Percentiles rank a stretch among this genome's conserved stretches.
Evolutionary conservation across 2,329 filamentous ascomycete genomes (phyloP).

Genomic region (Trichoderma citrinoviride): DNA sequence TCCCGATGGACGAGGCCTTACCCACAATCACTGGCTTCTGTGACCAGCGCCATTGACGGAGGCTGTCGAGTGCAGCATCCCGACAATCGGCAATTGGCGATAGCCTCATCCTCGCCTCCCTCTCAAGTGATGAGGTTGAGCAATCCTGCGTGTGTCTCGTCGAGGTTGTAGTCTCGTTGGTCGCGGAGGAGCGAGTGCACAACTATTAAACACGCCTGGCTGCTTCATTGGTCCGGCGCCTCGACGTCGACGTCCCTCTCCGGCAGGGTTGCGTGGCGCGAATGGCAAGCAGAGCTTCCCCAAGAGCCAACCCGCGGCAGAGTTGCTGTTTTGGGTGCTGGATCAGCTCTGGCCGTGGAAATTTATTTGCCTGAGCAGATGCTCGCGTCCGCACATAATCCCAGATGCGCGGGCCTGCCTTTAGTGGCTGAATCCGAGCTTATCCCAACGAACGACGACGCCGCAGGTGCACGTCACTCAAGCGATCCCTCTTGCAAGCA

Average conservation of each 20-base stretch:
- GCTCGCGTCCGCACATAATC: constrained; percentile 7
- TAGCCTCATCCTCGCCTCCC: not conserved
- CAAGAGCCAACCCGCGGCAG: constrained; percentile 5
- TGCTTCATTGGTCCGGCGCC: constrained; percentile 7
- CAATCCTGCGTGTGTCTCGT: not conserved
- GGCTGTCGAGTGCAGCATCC: not conserved
- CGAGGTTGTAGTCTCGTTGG: not conserved
- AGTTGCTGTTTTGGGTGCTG: constrained; percentile 15
- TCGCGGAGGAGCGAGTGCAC: not conserved
- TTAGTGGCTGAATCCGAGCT: constrained; percentile 16
- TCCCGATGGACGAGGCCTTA: not conserved
- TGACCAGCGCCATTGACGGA: not conserved
- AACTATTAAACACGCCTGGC: not conserved
- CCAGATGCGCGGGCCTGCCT: constrained; percentile 10
- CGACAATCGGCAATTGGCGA: not conserved
- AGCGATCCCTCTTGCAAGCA: not conserved
- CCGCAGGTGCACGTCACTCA: constrained; percentile 6
- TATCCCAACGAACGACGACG: constrained; percentile 18
- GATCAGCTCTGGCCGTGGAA: constrained; percentile 10
- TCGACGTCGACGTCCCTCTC: not conserved
- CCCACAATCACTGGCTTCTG: not conserved
- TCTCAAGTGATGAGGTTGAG: constrained; percentile 1
- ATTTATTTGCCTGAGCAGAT: constrained; percentile 8
- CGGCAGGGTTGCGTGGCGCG: constrained; percentile 7
- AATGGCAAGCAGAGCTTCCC: constrained; percentile 5